Evolutionary conservation across 2,329 filamentous ascomycete genomes (phyloP), one percentile per base, ranked within the genome.

Genomic region (Alternaria gaisen): DNA sequence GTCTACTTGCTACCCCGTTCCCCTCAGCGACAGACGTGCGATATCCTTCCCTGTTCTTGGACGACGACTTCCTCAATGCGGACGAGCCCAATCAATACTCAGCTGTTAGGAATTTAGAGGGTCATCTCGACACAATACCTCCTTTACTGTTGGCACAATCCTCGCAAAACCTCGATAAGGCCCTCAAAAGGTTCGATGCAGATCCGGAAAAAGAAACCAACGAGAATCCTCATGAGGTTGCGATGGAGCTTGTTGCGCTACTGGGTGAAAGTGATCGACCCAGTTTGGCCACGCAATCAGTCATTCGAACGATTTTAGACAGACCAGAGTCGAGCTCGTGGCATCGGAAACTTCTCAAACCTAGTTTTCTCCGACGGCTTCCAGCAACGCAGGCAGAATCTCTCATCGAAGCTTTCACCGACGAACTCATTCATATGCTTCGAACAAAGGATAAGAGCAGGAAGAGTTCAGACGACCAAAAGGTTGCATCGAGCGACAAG

Each of bases 261-360:
- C 60, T 79, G 2, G 57, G 56, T 3, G 64, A 72, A 32, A 71
- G 75, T 42, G 77, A 80, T 51, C 61, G 67, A 14, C 78, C 78
- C 11, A 48, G 58, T 2, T 53, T 80, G 16, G 76, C 74, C 11
- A 66, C 61, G 7, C 56, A 73, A 10, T 57, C 79, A 4, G 67
- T 71, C 16, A 56, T 80, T 30, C 58, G 59, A 8, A 72, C 69
- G 2, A 69, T 80, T 24, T 42, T 78, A 2, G 60, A 75, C 14
- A 67, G 65, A n/a, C 76, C 78, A 6, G 70, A 77, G 16, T 71
- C 79, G 36, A 81, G 79, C 65, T 80, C 81, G 0, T 82, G 81
- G 80, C 80, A 82, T 65, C 73, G 80, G 5, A 57, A 67, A 36
- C 55, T 82, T 3, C 63, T 82, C 3, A 72, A 71, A 4, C 34